Percentiles rank a stretch among this genome's conserved stretches.
These are phyloP conservation scores for Guadua angustifolia DNA, from an alignment of 176 grass and related monocot genomes.

Conservation along the genomic window DNA sequence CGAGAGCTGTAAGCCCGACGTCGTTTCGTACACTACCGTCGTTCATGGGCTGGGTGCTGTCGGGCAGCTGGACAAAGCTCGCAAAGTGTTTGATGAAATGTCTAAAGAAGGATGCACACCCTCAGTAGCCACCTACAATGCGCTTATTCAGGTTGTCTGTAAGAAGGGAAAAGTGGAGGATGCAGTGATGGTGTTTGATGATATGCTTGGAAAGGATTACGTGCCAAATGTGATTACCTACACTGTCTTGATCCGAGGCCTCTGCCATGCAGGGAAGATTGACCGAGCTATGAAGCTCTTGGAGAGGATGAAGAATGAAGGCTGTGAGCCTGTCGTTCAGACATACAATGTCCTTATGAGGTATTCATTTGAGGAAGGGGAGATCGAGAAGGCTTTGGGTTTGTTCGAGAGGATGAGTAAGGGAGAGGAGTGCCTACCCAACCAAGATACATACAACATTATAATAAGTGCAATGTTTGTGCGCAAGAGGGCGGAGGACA, in stretches of 20 bases:
- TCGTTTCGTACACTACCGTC: constrained; percentile 85
- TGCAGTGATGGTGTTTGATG: constrained; percentile 67
- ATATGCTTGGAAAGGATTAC: constrained; percentile 57
- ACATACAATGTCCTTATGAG: constrained; percentile 77
- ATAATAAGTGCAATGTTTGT: constrained; percentile 94
- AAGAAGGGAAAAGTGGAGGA: constrained; percentile 76
- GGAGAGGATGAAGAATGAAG: constrained; percentile 66
- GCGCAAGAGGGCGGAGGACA: constrained; percentile 76
- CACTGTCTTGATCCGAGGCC: constrained; percentile 74
- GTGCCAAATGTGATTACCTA: constrained; percentile 73
- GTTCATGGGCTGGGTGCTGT: constrained; percentile 69
- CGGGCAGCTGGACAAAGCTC: constrained; percentile 65
- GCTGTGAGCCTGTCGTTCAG: constrained; percentile 71
- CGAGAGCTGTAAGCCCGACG: constrained; percentile 61
- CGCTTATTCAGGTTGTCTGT: constrained; percentile 86
- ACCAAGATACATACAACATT: constrained; percentile 89
- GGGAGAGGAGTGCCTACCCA: constrained; percentile 67
- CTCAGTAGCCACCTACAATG: constrained; percentile 75
- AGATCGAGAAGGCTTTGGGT: constrained; percentile 68
- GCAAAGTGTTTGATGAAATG: constrained; percentile 87
- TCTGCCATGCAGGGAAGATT: constrained; percentile 75
- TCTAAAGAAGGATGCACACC: constrained; percentile 60
- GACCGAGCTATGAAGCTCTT: constrained; percentile 67
- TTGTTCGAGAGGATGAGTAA: constrained; percentile 77
- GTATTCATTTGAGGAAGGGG: constrained; percentile 80